Percentiles rank a stretch among this genome's conserved stretches.
Evolutionary conservation across 345 rosid genomes (phyloP).

Genomic region (Anacardium occidentale): DNA sequence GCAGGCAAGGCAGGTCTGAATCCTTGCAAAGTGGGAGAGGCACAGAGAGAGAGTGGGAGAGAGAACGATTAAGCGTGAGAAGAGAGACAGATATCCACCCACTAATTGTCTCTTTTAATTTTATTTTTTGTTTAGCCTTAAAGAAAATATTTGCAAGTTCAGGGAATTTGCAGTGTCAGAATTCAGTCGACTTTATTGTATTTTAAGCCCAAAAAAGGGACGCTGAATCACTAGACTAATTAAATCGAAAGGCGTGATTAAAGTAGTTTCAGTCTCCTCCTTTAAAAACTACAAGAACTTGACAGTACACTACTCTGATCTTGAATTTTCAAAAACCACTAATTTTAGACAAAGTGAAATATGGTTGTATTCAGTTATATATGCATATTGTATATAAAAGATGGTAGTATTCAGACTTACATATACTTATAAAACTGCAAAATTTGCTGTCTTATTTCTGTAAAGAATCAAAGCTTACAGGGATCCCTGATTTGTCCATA

Average conservation of each 20-base stretch:
- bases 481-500: conserved; percentile 40
- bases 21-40: background rate
- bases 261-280: conserved; percentile 14
- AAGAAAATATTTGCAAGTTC: conserved; percentile 3
- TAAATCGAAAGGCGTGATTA: conserved; percentile 24
- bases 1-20: conserved; percentile 11
- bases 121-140: background rate
- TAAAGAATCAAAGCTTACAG: conserved; percentile 19
- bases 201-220: conserved; percentile 18
- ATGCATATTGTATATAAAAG: too few species aligned
- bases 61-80: conserved; percentile 29
- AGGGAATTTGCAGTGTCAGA: conserved; percentile 35
- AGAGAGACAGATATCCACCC: conserved; percentile 23
- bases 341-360: background rate
- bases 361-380: background rate
- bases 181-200: conserved; percentile 19
- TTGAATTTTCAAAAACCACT: conserved; percentile 15
- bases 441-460: conserved; percentile 32
- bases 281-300: background rate
- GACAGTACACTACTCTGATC: conserved; percentile 22
- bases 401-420: too few species aligned
- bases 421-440: background rate
- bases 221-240: background rate
- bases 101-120: background rate
- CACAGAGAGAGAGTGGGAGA: conserved; percentile 6